phyloP scores from a whole-genome alignment of 441 rosid genomes.

The Adansonia grandidieri region DNA sequence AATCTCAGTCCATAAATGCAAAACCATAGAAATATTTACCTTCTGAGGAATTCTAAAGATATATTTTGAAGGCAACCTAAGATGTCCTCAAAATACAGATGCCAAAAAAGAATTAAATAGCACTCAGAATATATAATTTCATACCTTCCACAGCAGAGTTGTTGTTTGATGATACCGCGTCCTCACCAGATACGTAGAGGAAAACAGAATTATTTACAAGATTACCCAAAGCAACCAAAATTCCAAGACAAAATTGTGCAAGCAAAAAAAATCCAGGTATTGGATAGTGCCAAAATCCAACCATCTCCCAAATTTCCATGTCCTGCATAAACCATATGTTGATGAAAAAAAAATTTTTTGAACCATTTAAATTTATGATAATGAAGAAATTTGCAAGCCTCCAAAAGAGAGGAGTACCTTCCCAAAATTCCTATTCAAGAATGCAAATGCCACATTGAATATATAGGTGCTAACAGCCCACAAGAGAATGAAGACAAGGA shows the following conservation, averaged over 20 bases:
- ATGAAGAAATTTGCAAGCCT: slow-evolving; percentile 26
- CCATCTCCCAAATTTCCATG: slow-evolving; percentile 98
- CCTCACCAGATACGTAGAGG: slow-evolving; percentile 80
- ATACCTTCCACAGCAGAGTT: slow-evolving; percentile 75
- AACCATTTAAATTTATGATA: slow-evolving; percentile 24
- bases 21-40: slow-evolving; percentile 11
- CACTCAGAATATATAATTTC: background rate
- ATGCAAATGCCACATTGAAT: slow-evolving; percentile 91
- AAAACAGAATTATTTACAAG: slow-evolving; percentile 97
- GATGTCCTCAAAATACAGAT: slow-evolving; percentile 12
- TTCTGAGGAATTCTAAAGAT: background rate
- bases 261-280: slow-evolving; percentile 95
- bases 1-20: slow-evolving; percentile 10
- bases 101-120: background rate
- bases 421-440: slow-evolving; percentile 78
- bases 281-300: slow-evolving; percentile 98
- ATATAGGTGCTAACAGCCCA: slow-evolving; percentile 98
- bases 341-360: slow-evolving; percentile 25
- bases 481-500: slow-evolving; percentile 94
- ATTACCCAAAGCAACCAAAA: slow-evolving; percentile 97
- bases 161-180: slow-evolving; percentile 54
- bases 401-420: slow-evolving; percentile 62
- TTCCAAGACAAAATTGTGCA: slow-evolving; percentile 97
- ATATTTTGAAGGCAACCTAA: background rate
- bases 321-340: slow-evolving; percentile 57